These are phyloP conservation scores for Rhexocercosporidium sp. DNA, from an alignment of 2,329 filamentous ascomycete species.

Conservation along the genomic window DNA sequence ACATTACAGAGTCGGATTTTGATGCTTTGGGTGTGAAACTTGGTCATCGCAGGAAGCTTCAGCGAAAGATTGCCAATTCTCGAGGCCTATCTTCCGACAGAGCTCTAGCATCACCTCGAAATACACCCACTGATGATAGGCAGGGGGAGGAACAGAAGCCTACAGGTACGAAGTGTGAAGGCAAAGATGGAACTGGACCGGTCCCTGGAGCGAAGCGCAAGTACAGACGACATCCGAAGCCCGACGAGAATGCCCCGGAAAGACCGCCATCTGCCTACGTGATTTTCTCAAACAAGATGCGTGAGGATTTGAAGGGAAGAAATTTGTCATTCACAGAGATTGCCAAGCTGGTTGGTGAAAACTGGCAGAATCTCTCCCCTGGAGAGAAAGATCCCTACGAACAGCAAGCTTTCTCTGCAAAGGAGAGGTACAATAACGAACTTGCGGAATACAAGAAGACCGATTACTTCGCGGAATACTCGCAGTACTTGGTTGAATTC, in stretches of 20 bases:
- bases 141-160: slow-evolving; percentile 59
- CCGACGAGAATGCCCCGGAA: slow-evolving; percentile 81
- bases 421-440: slow-evolving; percentile 78
- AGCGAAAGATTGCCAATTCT: slow-evolving; percentile 78
- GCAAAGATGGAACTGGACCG: slow-evolving; percentile 49
- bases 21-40: slow-evolving; percentile 79
- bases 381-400: slow-evolving; percentile 75
- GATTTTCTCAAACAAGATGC: slow-evolving; percentile 83
- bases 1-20: slow-evolving; percentile 84
- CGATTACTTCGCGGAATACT: slow-evolving; percentile 68
- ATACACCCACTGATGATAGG: slow-evolving; percentile 61
- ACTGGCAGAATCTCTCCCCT: slow-evolving; percentile 75
- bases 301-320: slow-evolving; percentile 77
- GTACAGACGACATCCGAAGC: slow-evolving; percentile 79
- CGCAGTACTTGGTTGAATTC: slow-evolving; percentile 77
- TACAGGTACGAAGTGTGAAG: slow-evolving; percentile 52
- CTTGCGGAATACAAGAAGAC: slow-evolving; percentile 81
- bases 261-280: slow-evolving; percentile 83
- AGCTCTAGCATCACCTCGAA: slow-evolving; percentile 42
- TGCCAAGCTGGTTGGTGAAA: slow-evolving; percentile 80
- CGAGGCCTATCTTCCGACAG: slow-evolving; percentile 58
- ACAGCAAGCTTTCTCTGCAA: slow-evolving; percentile 71
- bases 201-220: slow-evolving; percentile 66
- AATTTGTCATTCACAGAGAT: slow-evolving; percentile 84
- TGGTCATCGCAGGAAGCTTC: slow-evolving; percentile 84